Evolutionary conservation across 73 alveolate species (phyloP).

Genomic region (Tetrahymena thermophila): DNA sequence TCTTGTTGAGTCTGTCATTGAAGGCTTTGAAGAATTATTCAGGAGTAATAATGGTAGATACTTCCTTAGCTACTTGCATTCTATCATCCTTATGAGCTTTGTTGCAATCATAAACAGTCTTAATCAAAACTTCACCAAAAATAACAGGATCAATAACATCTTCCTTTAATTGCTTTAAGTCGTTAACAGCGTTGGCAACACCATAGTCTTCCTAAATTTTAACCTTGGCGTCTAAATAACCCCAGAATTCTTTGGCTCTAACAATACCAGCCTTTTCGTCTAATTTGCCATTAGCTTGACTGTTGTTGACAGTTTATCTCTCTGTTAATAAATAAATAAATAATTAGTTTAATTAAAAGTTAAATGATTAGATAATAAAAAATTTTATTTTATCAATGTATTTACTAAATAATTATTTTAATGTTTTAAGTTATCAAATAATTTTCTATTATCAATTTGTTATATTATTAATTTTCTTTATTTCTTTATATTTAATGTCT

Average conservation of each 20-base stretch:
- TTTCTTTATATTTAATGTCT: too few species aligned
- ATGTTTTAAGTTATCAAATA: too few species aligned
- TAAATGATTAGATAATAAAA: too few species aligned
- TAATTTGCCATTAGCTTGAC: not conserved
- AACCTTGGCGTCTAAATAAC: not conserved
- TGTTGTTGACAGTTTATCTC: not conserved
- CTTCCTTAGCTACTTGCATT: not conserved
- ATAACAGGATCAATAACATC: not conserved
- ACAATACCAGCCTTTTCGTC: not conserved
- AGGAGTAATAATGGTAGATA: not conserved
- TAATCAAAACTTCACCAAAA: not conserved
- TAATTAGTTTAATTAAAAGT: not conserved
- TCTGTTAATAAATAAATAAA: not conserved
- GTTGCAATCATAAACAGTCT: not conserved
- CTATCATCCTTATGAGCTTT: not conserved
- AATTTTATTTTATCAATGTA: too few species aligned
- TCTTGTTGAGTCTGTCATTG: not conserved
- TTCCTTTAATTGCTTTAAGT: not conserved
- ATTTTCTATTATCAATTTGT: too few species aligned
- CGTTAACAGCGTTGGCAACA: not conserved
- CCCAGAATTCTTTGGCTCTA: not conserved
- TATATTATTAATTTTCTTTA: too few species aligned
- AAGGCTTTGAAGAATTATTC: not conserved
- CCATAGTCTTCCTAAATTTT: not conserved
- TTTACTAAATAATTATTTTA: too few species aligned